Evolutionary conservation across 2,329 filamentous ascomycete species (phyloP).

Genomic region (Aspergillus proliferans): DNA sequence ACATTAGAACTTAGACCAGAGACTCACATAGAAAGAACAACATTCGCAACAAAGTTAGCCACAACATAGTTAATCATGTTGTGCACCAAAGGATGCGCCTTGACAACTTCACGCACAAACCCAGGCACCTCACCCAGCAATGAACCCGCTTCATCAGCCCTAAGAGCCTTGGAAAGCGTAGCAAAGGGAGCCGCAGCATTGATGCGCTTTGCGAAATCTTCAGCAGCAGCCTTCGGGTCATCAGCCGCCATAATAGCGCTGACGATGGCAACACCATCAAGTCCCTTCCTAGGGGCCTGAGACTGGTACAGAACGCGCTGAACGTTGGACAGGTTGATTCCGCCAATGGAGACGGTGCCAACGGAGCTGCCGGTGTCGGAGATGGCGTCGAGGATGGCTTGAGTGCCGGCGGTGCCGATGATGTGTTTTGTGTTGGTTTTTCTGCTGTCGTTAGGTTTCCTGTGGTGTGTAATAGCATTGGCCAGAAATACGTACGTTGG

Average conservation of each 20-base stretch:
- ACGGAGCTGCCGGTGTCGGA: slow-evolving; percentile 38
- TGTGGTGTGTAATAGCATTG: background rate
- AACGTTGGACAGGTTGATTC: slow-evolving; percentile 71
- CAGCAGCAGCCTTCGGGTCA: slow-evolving; percentile 60
- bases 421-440: slow-evolving; percentile 83
- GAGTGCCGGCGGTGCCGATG: slow-evolving; percentile 66
- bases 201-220: slow-evolving; percentile 54
- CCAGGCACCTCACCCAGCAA: slow-evolving; percentile 33
- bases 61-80: slow-evolving; percentile 98
- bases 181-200: slow-evolving; percentile 31
- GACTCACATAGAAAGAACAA: slow-evolving; percentile 64
- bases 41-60: slow-evolving; percentile 89
- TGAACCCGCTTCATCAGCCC: slow-evolving; percentile 19
- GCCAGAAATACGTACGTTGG: slow-evolving; percentile 55
- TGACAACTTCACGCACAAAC: slow-evolving; percentile 57
- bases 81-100: slow-evolving; percentile 68
- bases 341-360: slow-evolving; percentile 72
- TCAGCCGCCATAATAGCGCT: slow-evolving; percentile 75
- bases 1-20: background rate
- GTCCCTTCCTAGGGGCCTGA: slow-evolving; percentile 47
- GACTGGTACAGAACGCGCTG: slow-evolving; percentile 70
- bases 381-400: slow-evolving; percentile 59
- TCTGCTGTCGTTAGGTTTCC: slow-evolving; percentile 34
- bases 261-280: slow-evolving; percentile 82
- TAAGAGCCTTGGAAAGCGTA: slow-evolving; percentile 21